phyloP scores from a whole-genome alignment of 352 stramenopile species.

The Globisporangium nunn region DNA sequence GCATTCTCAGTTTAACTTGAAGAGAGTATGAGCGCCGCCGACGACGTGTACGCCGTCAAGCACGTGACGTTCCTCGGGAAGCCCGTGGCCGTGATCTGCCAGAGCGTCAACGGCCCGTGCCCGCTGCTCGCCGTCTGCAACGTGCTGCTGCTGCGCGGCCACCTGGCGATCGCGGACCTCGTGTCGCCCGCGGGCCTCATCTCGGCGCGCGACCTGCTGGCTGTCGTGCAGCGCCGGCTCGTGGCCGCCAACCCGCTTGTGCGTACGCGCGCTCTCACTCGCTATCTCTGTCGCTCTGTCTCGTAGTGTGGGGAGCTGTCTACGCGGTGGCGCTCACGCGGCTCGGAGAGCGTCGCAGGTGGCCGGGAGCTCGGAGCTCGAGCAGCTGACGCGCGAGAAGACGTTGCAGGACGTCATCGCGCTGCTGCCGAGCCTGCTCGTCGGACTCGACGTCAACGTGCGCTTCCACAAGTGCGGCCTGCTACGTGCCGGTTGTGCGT shows the following conservation, averaged over 20 bases:
- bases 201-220: constrained; percentile 86
- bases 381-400: constrained; percentile 68
- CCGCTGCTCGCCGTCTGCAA: constrained; percentile 96
- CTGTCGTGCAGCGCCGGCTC: constrained; percentile 85
- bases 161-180: constrained; percentile 71
- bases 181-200: constrained; percentile 66
- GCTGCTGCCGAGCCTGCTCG: constrained; percentile 91
- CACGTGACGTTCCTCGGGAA: constrained; percentile 71
- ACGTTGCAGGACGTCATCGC: constrained; percentile 86
- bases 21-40: background rate
- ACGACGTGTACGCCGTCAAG: constrained; percentile 81
- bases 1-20: too few relatives aligned
- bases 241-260: constrained; percentile 78
- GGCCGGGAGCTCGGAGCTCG: constrained; percentile 39
- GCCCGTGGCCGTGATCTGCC: constrained; percentile 87
- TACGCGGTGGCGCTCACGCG: too few relatives aligned
- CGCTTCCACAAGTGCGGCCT: constrained; percentile 85
- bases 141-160: constrained; percentile 89
- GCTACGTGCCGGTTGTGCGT: too few relatives aligned
- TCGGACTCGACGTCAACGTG: constrained; percentile 98
- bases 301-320: background rate
- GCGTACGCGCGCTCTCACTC: constrained; percentile 1
- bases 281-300: background rate
- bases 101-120: constrained; percentile 98
- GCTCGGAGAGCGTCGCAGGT: constrained; percentile 17